Base-by-base conservation (phyloP, 108 stramenopile species). In the Cyclotella distinguenda region DNA sequence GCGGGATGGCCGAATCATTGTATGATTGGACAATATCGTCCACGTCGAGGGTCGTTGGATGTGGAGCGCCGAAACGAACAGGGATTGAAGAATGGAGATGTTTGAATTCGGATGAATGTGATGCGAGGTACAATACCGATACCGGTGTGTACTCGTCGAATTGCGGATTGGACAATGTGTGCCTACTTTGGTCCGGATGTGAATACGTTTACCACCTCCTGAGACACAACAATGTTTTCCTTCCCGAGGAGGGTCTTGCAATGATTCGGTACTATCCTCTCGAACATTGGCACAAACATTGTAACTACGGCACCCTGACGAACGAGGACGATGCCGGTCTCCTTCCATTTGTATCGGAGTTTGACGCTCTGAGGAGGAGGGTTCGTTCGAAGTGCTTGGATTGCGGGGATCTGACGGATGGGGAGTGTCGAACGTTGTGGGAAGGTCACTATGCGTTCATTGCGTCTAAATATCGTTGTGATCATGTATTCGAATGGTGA, bases 21-120 rank as follows among this genome's bases (percentile, higher is more conserved):
- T 84, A 82, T 42, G 81, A 86, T 58, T 86, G 86, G 86, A 86
- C 86, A 5, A 61, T 81, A 28, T 62, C 76, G 16, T 66, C 65
- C 13, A 56, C 74, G 36, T 75, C 83, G 22, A 65, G 83, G 34
- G 53, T 84, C 13, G 66, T 84, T 34, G 86, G 86, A 5, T 86
- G 78, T 50, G 47, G 42, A 12, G 33, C 42, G 25, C 78, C 83
- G 10, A 26, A 60, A 19, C 45, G 60, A 51, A 68, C 78, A 0
- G 60, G 65, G 10, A 74, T 78, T 50, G 11, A 31, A 3, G 80
- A 86, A 51, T 83, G 72, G 38, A 74, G 74, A 22, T 28, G 55
- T 33, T 59, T 83, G 23, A 78, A 82, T 52, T 50, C 28, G 19
- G 80, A 86, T 62, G 50, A 54, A 50, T 30, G 45, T 1, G 80